A percentile compares a stretch with the other conserved stretches of the same genome.
Evolutionary conservation across 768 basidiomycete genomes (phyloP).

Genomic region (Gloeophyllum trabeum): DNA sequence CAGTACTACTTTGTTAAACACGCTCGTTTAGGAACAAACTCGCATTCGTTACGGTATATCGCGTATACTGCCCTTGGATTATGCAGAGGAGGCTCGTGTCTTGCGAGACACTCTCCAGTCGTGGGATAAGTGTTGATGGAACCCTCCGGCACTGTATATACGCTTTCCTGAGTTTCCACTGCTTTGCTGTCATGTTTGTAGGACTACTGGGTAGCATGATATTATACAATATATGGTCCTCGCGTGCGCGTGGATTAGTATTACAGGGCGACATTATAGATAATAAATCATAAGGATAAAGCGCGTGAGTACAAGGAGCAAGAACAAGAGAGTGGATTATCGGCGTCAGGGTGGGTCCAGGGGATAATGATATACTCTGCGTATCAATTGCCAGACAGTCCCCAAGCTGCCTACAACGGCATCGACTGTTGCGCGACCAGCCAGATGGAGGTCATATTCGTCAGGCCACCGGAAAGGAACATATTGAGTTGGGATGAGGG

Average conservation of each 20-base stretch:
- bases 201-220: too few relatives aligned
- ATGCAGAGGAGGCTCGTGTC: slow-evolving; percentile 48
- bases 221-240: too few relatives aligned
- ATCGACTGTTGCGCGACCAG: slow-evolving; percentile 15
- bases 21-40: slow-evolving; percentile 48
- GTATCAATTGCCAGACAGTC: slow-evolving; percentile 34
- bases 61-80: slow-evolving; percentile 54
- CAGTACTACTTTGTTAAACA: slow-evolving; percentile 1
- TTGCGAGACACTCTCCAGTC: slow-evolving; percentile 46
- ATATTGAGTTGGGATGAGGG: background rate
- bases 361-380: slow-evolving; percentile 45
- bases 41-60: slow-evolving; percentile 80
- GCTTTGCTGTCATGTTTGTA: too few relatives aligned
- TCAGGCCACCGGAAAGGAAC: slow-evolving; percentile 5
- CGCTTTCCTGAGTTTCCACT: too few relatives aligned
- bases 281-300: slow-evolving; percentile 4
- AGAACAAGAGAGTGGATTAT: slow-evolving; percentile 3
- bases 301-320: background rate
- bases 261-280: too few relatives aligned
- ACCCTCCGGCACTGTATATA: too few relatives aligned
- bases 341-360: slow-evolving; percentile 31
- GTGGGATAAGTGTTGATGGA: too few relatives aligned
- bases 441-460: slow-evolving; percentile 22
- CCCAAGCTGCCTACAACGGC: slow-evolving; percentile 27
- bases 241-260: too few relatives aligned